Conservation (phyloP, 1,139 yeast genomes). For the Scheffersomyces titani region DNA sequence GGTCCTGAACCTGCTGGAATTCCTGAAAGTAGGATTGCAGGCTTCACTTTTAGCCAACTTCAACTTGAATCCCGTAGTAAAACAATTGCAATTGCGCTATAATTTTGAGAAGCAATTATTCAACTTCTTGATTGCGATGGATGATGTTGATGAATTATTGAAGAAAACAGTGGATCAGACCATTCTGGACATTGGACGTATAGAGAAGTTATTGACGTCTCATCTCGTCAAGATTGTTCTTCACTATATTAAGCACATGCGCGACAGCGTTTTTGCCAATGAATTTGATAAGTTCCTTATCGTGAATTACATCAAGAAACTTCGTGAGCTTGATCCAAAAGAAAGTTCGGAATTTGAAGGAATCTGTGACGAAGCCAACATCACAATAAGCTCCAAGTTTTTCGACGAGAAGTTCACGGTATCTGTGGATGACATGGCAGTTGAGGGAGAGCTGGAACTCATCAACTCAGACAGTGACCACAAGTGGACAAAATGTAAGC, state of each 20-base stretch:
- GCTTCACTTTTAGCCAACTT: slow-evolving; percentile 20
- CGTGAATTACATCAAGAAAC: slow-evolving; percentile 19
- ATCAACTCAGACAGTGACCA: slow-evolving; percentile 33
- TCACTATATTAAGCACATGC: slow-evolving; percentile 8
- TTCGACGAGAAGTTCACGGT: slow-evolving; percentile 29
- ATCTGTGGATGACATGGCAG: slow-evolving; percentile 10
- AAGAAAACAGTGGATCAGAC: slow-evolving; percentile 7
- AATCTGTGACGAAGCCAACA: slow-evolving; percentile 19
- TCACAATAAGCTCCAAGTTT: slow-evolving; percentile 27
- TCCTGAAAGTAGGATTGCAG: slow-evolving; percentile 8
- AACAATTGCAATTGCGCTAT: slow-evolving; percentile 26
- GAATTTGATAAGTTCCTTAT: slow-evolving; percentile 31
- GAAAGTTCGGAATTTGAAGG: slow-evolving; percentile 1
- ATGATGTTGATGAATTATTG: slow-evolving; percentile 3
- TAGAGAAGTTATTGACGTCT: slow-evolving; percentile 15
- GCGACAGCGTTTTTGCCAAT: slow-evolving; percentile 1
- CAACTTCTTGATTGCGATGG: slow-evolving; percentile 15
- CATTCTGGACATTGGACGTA: slow-evolving; percentile 12
- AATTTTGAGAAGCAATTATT: slow-evolving; percentile 26
- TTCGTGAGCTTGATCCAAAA: slow-evolving; percentile 7
- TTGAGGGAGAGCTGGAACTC: slow-evolving; percentile 15
- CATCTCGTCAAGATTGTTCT: slow-evolving; percentile 21
- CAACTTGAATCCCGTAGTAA: slow-evolving; percentile 20
- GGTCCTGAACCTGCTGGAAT: neutral
- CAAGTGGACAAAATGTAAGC: slow-evolving; percentile 39